phyloP scores from a whole-genome alignment of 2,329 filamentous ascomycete species.

The Colletotrichum sp. region DNA sequence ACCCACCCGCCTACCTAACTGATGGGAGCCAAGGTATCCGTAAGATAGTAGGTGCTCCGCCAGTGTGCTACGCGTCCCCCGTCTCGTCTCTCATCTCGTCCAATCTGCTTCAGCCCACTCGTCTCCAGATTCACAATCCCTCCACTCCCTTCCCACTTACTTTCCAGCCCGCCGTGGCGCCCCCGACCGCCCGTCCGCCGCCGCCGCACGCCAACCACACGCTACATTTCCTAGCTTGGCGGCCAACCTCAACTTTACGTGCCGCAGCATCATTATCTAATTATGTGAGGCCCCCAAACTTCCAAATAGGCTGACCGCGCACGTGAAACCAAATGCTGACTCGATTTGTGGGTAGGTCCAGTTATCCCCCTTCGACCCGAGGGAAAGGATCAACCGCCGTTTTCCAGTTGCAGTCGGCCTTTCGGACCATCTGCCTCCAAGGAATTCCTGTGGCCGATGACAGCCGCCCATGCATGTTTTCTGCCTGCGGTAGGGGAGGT shows the following conservation, averaged over 20 bases:
- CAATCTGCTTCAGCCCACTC: slow-evolving; percentile 1
- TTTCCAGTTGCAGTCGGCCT: neutral
- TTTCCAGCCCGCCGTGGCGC: neutral
- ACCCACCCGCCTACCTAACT: neutral
- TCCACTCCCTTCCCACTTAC: neutral
- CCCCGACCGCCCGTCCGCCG: neutral
- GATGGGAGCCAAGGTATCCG: neutral
- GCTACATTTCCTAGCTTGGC: neutral
- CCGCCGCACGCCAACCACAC: neutral
- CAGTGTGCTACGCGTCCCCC: neutral
- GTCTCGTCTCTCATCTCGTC: neutral
- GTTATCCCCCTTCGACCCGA: neutral
- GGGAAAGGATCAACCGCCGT: neutral
- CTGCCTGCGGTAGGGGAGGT: too few species aligned
- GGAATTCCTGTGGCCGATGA: neutral
- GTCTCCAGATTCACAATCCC: neutral
- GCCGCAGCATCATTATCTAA: neutral
- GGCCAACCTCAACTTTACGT: neutral
- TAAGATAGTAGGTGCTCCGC: neutral
- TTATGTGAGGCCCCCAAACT: neutral
- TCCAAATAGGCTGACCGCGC: neutral
- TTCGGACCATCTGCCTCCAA: neutral
- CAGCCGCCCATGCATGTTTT: neutral
- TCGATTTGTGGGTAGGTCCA: slow-evolving; percentile 8
- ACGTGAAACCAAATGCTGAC: slow-evolving; percentile 16